Evolutionary conservation across 345 rosid species (phyloP).

Genomic region (Garcia nutans): DNA sequence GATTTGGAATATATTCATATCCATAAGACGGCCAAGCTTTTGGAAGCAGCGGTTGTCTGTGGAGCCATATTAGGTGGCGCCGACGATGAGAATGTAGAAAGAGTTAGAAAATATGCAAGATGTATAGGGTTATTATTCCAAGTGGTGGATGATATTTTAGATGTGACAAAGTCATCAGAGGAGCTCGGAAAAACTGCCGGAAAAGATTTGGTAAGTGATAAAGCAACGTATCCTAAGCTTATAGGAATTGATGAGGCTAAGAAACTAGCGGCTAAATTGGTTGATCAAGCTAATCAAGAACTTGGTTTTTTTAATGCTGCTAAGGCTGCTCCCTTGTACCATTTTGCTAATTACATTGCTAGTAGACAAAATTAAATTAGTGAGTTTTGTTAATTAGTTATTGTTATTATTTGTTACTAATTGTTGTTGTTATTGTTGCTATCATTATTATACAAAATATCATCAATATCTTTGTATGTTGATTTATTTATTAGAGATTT

Average conservation of each 20-base stretch:
- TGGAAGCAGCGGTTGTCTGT: conserved; percentile 41
- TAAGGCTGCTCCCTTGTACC: conserved; percentile 36
- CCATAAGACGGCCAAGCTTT: conserved; percentile 41
- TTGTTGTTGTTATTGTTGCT: not conserved
- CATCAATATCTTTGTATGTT: not conserved
- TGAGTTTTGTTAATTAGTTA: not conserved
- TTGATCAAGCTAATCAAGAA: conserved; percentile 31
- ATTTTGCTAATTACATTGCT: conserved; percentile 34
- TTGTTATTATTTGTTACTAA: not conserved
- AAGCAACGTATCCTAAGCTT: conserved; percentile 42
- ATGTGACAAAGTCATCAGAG: conserved; percentile 33
- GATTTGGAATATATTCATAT: conserved; percentile 41
- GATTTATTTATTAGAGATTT: no score
- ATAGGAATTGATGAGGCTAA: conserved; percentile 37
- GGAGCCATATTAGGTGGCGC: conserved; percentile 45
- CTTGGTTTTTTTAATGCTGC: conserved; percentile 31
- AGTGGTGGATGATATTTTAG: conserved; percentile 39
- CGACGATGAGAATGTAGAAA: conserved; percentile 21
- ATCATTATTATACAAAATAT: no score
- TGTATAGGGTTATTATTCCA: conserved; percentile 36
- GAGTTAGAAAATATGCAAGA: conserved; percentile 35
- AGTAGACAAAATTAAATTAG: conserved; percentile 28
- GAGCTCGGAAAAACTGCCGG: conserved; percentile 45
- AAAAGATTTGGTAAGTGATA: conserved; percentile 34
- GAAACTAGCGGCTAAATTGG: conserved; percentile 26